Conservation (phyloP, 169 alveolate genomes). For the Eimeria necatrix region DNA sequence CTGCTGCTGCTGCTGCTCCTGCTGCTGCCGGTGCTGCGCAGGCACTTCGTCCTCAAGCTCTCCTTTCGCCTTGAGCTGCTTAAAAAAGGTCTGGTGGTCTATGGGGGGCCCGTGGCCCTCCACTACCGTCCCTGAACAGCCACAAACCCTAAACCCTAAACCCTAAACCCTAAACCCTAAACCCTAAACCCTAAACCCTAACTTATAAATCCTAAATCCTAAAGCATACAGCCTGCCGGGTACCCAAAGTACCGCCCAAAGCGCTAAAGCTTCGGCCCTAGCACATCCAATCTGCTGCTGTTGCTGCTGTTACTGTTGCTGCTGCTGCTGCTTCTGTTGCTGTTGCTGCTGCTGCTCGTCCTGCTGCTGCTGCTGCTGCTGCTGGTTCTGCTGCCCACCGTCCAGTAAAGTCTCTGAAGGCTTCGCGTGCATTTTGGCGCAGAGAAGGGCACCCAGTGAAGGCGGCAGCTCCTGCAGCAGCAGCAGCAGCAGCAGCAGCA, state of each 20-base stretch:
- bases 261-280: background rate
- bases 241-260: background rate
- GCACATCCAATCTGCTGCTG: too few species aligned
- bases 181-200: too few species aligned
- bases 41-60: background rate
- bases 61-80: background rate
- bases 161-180: too few species aligned
- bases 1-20: background rate
- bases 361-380: constrained; percentile 5
- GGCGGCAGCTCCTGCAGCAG: constrained; percentile 87
- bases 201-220: too few species aligned
- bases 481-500: constrained; percentile 34
- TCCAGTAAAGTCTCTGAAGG: constrained; percentile 74
- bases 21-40: background rate
- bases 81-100: constrained; percentile 51
- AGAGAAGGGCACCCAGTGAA: constrained; percentile 85
- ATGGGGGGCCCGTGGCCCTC: constrained; percentile 7
- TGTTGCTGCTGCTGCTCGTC: background rate
- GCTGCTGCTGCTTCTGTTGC: background rate
- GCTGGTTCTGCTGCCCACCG: constrained; percentile 1
- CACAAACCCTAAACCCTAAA: background rate
- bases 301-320: too few species aligned
- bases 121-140: background rate
- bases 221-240: too few species aligned
- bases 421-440: constrained; percentile 68